phyloP scores from a whole-genome alignment of 768 basidiomycete species.

The Kwoniella pini region DNA sequence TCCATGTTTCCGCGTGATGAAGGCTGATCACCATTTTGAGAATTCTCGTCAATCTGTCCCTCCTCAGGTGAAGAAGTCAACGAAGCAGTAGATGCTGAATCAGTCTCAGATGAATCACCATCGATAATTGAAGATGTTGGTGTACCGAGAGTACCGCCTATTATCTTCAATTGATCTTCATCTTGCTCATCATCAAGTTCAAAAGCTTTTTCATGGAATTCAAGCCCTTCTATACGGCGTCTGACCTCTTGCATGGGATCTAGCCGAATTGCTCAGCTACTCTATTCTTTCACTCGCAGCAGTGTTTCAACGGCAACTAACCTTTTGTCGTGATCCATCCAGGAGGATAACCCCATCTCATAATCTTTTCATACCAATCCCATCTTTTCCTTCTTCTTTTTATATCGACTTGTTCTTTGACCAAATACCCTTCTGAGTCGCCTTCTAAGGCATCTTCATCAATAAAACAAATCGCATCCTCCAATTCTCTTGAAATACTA shows the following conservation, averaged over 20 bases:
- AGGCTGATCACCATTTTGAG: too few relatives aligned
- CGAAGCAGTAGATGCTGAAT: background rate
- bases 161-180: conserved; percentile 27
- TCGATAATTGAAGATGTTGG: background rate
- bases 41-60: too few relatives aligned
- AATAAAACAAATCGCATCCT: conserved; percentile 33
- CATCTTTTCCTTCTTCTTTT: conserved; percentile 17
- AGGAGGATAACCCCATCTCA: conserved; percentile 47
- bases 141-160: conserved; percentile 24
- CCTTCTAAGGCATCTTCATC: conserved; percentile 7
- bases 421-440: background rate
- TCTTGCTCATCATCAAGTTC: conserved; percentile 8
- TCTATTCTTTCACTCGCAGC: too few relatives aligned
- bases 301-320: conserved; percentile 9
- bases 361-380: conserved; percentile 39
- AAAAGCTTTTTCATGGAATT: conserved; percentile 6
- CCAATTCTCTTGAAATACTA: conserved; percentile 25
- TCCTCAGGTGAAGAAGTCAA: too few relatives aligned
- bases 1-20: too few relatives aligned
- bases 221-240: conserved; percentile 11
- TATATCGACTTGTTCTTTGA: conserved; percentile 6
- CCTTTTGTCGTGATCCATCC: conserved; percentile 39
- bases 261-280: conserved; percentile 6
- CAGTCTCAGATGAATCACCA: background rate
- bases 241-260: conserved; percentile 36